Evolutionary conservation across 2,329 filamentous ascomycete genomes (phyloP).

Genomic region (Pseudogymnoascus sp.): DNA sequence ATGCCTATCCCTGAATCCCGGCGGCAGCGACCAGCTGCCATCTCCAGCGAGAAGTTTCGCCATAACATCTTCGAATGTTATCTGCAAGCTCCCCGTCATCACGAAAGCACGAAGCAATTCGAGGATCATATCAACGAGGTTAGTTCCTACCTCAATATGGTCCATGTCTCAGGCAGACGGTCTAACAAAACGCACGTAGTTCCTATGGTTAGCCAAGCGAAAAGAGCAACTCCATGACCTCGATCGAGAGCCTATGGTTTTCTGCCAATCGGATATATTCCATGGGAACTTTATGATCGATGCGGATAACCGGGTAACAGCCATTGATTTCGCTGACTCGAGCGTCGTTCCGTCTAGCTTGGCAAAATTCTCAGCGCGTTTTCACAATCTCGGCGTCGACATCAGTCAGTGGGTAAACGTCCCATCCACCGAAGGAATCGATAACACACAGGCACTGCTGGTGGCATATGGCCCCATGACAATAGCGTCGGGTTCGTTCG

Average conservation of each 20-base stretch:
- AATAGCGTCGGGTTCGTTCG: background rate
- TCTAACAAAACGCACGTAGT: background rate
- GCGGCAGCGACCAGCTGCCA: slow-evolving; percentile 11
- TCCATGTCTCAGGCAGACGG: background rate
- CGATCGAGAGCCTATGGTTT: slow-evolving; percentile 19
- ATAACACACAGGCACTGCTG: slow-evolving; percentile 27
- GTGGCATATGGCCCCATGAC: background rate
- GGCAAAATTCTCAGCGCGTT: slow-evolving; percentile 7
- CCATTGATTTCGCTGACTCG: slow-evolving; percentile 16
- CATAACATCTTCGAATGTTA: slow-evolving; percentile 14
- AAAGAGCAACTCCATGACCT: slow-evolving; percentile 13
- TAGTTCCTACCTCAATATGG: slow-evolving; percentile 1
- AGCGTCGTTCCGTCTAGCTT: slow-evolving; percentile 22
- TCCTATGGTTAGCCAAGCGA: slow-evolving; percentile 14
- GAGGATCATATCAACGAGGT: slow-evolving; percentile 19
- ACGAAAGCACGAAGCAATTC: slow-evolving; percentile 17
- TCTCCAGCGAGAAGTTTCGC: background rate
- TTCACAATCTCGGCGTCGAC: slow-evolving; percentile 6
- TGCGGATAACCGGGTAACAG: slow-evolving; percentile 12
- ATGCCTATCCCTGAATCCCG: slow-evolving; percentile 16
- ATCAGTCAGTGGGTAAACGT: slow-evolving; percentile 13
- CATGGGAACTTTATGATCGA: slow-evolving; percentile 20
- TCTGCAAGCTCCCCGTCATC: slow-evolving; percentile 11
- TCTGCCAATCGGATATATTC: slow-evolving; percentile 18
- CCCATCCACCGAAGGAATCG: slow-evolving; percentile 13